Conservation (phyloP, 2,329 filamentous ascomycete genomes). For the Ambrosiella beaveri region DNA sequence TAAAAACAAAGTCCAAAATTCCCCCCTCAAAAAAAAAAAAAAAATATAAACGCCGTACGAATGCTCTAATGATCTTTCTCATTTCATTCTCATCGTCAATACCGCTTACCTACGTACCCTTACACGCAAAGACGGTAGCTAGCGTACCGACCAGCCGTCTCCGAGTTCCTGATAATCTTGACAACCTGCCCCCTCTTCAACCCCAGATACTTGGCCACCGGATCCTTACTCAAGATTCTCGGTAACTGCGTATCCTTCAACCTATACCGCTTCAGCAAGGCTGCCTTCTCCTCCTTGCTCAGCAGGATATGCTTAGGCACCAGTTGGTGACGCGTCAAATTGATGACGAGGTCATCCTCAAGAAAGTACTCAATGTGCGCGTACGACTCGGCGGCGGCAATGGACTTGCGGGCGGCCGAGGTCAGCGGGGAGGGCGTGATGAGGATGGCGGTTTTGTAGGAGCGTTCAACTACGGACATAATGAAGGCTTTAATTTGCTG, state of each 20-base stretch:
- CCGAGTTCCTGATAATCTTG: slow-evolving; percentile 91
- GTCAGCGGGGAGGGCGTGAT: slow-evolving; percentile 71
- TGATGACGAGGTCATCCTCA: slow-evolving; percentile 89
- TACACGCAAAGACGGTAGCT: slow-evolving; percentile 66
- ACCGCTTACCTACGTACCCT: background rate
- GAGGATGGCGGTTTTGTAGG: slow-evolving; percentile 82
- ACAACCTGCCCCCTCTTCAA: slow-evolving; percentile 85
- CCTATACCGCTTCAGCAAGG: slow-evolving; percentile 73
- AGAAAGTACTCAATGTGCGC: slow-evolving; percentile 86
- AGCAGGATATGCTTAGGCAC: slow-evolving; percentile 87
- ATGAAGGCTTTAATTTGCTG: slow-evolving; percentile 86
- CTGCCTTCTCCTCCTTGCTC: slow-evolving; percentile 74
- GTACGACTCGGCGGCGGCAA: slow-evolving; percentile 56
- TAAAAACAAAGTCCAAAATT: slow-evolving; percentile 4
- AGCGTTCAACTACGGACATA: slow-evolving; percentile 59
- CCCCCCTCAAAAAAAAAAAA: slow-evolving; percentile 1
- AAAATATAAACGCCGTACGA: slow-evolving; percentile 11
- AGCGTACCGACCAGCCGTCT: slow-evolving; percentile 90
- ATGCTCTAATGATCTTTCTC: slow-evolving; percentile 1
- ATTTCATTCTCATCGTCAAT: background rate
- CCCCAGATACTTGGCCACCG: slow-evolving; percentile 81
- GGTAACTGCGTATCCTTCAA: slow-evolving; percentile 96
- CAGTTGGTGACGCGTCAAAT: slow-evolving; percentile 94
- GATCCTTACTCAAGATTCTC: slow-evolving; percentile 77
- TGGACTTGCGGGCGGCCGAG: slow-evolving; percentile 71